These are phyloP conservation scores for Fusarium haematococcum DNA, from an alignment of 2,329 filamentous ascomycete species.

Conservation along the genomic window DNA sequence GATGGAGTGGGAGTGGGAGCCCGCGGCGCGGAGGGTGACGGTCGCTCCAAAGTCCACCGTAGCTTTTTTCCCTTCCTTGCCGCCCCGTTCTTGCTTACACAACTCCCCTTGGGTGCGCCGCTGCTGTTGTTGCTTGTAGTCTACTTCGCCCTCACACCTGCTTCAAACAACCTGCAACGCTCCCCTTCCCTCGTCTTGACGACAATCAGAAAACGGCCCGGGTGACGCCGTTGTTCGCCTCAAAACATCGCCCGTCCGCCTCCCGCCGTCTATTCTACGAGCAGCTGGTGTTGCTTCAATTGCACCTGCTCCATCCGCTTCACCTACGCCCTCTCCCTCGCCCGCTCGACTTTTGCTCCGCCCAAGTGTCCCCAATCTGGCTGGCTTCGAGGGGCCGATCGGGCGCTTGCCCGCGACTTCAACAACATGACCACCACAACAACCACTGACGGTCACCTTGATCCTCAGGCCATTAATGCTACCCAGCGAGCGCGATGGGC, in stretches of 20 bases:
- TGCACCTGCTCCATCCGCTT: slow-evolving; percentile 36
- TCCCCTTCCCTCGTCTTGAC: slow-evolving; percentile 37
- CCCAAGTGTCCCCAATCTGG: slow-evolving; percentile 47
- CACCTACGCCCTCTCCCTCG: slow-evolving; percentile 15
- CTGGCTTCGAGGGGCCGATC: slow-evolving; percentile 53
- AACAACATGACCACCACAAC: slow-evolving; percentile 51
- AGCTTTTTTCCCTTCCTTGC: slow-evolving; percentile 43
- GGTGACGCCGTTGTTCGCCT: slow-evolving; percentile 35
- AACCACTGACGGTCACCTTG: slow-evolving; percentile 43
- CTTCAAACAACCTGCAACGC: slow-evolving; percentile 39
- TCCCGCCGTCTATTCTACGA: slow-evolving; percentile 31
- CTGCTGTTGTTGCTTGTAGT: background rate
- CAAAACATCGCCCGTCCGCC: slow-evolving; percentile 7
- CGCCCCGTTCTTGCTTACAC: slow-evolving; percentile 47
- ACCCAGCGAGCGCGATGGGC: slow-evolving; percentile 94
- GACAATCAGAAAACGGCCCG: slow-evolving; percentile 32
- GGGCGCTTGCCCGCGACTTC: slow-evolving; percentile 54
- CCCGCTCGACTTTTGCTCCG: slow-evolving; percentile 28
- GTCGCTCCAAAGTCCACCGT: slow-evolving; percentile 44
- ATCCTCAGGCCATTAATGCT: slow-evolving; percentile 40
- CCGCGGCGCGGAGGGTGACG: background rate
- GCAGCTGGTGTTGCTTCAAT: slow-evolving; percentile 40
- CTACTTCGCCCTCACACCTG: slow-evolving; percentile 30
- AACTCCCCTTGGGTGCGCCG: slow-evolving; percentile 30
- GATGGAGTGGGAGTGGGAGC: background rate